phyloP scores from a whole-genome alignment of 106 monocot species.

The Cymbidium sinense region DNA sequence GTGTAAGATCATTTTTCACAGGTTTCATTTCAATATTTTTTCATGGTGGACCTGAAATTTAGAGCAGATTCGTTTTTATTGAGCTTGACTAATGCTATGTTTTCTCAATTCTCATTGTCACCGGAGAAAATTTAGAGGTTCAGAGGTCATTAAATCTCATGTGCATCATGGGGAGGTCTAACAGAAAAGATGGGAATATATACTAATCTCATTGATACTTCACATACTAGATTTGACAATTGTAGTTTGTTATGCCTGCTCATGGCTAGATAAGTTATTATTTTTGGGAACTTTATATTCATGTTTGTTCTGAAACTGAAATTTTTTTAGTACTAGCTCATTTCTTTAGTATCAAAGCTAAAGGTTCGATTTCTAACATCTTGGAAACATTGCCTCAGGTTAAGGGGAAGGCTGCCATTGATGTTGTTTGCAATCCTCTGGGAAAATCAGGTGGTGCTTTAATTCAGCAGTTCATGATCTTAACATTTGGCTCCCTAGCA shows the following conservation, averaged over 20 bases:
- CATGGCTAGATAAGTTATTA: neutral
- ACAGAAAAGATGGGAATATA: too few species aligned
- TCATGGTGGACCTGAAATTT: neutral
- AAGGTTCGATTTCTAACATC: neutral
- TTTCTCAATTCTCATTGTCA: neutral
- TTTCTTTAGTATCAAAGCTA: neutral
- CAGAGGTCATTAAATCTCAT: too few species aligned
- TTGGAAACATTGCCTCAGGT: conserved; percentile 31
- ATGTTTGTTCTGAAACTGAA: too few species aligned
- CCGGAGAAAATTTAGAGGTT: neutral
- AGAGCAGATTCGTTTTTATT: neutral
- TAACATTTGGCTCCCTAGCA: conserved; percentile 91
- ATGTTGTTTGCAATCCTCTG: conserved; percentile 99
- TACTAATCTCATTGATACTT: too few species aligned
- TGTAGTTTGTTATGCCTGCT: neutral
- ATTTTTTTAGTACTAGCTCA: too few species aligned
- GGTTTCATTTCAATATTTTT: neutral
- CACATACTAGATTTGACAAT: too few species aligned
- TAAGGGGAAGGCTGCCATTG: conserved; percentile 95
- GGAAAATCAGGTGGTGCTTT: conserved; percentile 96
- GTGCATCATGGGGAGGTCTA: too few species aligned
- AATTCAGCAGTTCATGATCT: conserved; percentile 98
- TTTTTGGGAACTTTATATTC: neutral
- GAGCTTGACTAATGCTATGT: neutral
- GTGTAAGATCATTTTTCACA: neutral